These are phyloP conservation scores for Cystobasidium slooffiae DNA, from an alignment of 1,284 basidiomycete genomes.

Conservation along the genomic window DNA sequence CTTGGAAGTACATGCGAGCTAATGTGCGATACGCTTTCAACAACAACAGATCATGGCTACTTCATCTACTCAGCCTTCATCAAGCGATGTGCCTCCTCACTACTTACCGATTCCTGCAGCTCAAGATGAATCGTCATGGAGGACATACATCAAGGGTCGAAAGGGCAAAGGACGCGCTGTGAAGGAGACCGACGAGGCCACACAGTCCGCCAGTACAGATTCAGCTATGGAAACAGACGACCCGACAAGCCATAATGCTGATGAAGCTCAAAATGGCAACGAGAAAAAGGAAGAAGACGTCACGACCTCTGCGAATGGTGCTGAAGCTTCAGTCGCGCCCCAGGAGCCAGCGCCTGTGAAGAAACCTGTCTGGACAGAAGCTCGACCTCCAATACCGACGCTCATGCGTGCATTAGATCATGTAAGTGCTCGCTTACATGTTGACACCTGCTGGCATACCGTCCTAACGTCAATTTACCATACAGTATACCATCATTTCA, in stretches of 20 bases:
- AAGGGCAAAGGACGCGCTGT: conserved; percentile 33
- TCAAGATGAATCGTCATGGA: conserved; percentile 48
- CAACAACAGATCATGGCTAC: conserved; percentile 7
- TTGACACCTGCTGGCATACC: background rate
- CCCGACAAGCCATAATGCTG: background rate
- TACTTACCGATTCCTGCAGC: conserved; percentile 45
- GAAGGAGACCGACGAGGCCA: background rate
- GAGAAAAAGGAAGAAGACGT: background rate
- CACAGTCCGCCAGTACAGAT: background rate
- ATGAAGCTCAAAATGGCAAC: background rate
- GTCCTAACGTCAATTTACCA: conserved; percentile 8
- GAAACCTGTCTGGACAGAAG: background rate
- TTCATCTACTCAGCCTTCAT: background rate
- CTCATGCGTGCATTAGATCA: conserved; percentile 34
- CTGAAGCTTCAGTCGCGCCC: background rate
- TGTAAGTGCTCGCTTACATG: conserved; percentile 24
- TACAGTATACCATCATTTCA: conserved; percentile 61
- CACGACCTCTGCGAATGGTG: background rate
- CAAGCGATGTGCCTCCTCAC: conserved; percentile 15
- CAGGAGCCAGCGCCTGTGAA: background rate
- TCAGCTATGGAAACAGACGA: background rate
- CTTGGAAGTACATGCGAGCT: background rate
- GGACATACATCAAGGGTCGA: conserved; percentile 49
- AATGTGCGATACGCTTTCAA: background rate
- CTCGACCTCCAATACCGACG: conserved; percentile 4